These are phyloP conservation scores for Mucor irregularis DNA, from an alignment of 371 early-diverging fungal genomes.

Conservation along the genomic window DNA sequence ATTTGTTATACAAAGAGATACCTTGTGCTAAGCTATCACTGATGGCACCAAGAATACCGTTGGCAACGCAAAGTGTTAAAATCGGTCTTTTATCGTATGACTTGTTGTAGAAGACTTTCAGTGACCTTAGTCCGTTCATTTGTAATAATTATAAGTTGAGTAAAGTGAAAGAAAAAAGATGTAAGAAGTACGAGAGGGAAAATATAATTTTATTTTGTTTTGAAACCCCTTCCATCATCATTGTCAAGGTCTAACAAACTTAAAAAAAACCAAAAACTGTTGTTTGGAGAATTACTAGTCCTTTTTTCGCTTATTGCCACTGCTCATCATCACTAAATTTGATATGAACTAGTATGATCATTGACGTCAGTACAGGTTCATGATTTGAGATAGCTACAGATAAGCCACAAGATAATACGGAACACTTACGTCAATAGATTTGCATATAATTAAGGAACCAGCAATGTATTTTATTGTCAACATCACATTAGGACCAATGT, in stretches of 20 bases:
- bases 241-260: too few relatives aligned
- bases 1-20: constrained; percentile 37
- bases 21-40: constrained; percentile 74
- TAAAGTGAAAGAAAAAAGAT: constrained; percentile 1
- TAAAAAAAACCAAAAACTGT: not conserved
- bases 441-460: constrained; percentile 15
- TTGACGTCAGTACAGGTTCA: constrained; percentile 16
- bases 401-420: not conserved
- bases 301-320: not conserved
- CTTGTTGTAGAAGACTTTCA: constrained; percentile 44
- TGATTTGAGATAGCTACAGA: not conserved
- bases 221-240: constrained; percentile 5
- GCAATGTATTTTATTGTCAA: constrained; percentile 14
- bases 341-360: not conserved
- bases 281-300: not conserved
- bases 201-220: not conserved
- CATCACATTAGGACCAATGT: constrained; percentile 19
- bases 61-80: constrained; percentile 70
- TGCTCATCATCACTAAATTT: not conserved
- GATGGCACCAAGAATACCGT: constrained; percentile 67
- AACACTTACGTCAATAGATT: constrained; percentile 26
- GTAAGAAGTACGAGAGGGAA: not conserved
- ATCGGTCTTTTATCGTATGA: constrained; percentile 62
- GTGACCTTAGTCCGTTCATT: constrained; percentile 32
- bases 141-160: too few relatives aligned